Conservation (phyloP, 257 asterid genomes). For the Fraxinus anomala region DNA sequence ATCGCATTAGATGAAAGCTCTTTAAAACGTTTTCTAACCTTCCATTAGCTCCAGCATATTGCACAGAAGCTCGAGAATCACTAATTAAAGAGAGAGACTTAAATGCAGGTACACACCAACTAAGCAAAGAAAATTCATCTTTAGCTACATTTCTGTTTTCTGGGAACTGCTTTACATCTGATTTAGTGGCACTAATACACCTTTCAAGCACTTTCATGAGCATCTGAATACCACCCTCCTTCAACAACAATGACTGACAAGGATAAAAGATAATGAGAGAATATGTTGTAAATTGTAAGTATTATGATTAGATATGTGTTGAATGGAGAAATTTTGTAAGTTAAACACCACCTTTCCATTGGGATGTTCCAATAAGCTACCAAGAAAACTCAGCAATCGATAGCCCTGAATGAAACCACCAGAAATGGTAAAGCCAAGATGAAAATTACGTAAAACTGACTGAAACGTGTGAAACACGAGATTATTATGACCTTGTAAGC, state of each 20-base stretch:
- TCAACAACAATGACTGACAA: constrained; percentile 66
- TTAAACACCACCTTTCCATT: constrained; percentile 69
- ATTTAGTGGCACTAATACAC: constrained; percentile 54
- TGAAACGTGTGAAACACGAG: constrained; percentile 8
- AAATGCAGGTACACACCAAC: constrained; percentile 73
- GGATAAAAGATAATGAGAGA: constrained; percentile 29
- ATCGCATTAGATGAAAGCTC: constrained; percentile 11
- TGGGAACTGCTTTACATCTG: constrained; percentile 50
- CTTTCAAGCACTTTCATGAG: constrained; percentile 64
- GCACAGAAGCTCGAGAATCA: constrained; percentile 48
- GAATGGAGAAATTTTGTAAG: constrained; percentile 19
- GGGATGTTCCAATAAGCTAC: constrained; percentile 86
- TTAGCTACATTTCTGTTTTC: constrained; percentile 39
- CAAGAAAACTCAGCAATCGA: constrained; percentile 67
- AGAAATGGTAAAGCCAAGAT: constrained; percentile 18
- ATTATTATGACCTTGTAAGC: constrained; percentile 64
- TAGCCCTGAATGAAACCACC: constrained; percentile 52
- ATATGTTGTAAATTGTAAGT: constrained; percentile 5
- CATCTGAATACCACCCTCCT: constrained; percentile 68
- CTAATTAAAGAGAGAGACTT: constrained; percentile 61
- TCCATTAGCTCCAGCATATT: constrained; percentile 46
- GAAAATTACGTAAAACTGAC: constrained; percentile 9
- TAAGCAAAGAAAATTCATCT: constrained; percentile 45
- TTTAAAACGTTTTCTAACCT: constrained; percentile 48
- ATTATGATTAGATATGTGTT: not conserved